Evolutionary conservation across 2,329 filamentous ascomycete genomes (phyloP).

Genomic region (Ophiocordyceps polyrhachis-furcata): DNA sequence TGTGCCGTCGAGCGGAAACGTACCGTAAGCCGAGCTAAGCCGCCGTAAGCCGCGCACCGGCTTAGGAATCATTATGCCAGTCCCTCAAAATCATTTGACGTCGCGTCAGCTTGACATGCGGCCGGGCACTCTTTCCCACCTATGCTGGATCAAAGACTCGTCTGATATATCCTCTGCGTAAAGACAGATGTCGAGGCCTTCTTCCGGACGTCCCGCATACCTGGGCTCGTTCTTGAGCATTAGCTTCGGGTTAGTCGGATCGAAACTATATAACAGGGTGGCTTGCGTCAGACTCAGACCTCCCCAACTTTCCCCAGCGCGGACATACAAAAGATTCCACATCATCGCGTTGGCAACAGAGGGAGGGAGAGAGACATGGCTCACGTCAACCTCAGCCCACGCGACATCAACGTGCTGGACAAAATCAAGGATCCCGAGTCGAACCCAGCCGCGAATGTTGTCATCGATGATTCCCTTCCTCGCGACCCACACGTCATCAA

Average conservation of each 20-base stretch:
- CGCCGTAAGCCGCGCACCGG: slow-evolving; percentile 3
- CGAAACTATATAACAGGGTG: too few relatives aligned
- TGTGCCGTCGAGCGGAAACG: slow-evolving; percentile 9
- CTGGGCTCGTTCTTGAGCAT: not conserved
- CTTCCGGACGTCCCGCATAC: not conserved
- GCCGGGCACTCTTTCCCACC: too few relatives aligned
- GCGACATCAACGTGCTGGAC: slow-evolving; percentile 42
- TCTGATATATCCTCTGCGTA: not conserved
- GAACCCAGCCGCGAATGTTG: slow-evolving; percentile 32
- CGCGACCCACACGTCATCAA: slow-evolving; percentile 40
- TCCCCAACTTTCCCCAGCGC: not conserved
- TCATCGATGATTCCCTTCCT: slow-evolving; percentile 33
- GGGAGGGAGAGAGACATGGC: slow-evolving; percentile 21
- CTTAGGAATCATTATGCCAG: too few relatives aligned
- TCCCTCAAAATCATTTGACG: too few relatives aligned
- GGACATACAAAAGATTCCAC: not conserved
- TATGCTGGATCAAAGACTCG: too few relatives aligned
- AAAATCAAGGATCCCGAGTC: slow-evolving; percentile 51
- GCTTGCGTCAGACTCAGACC: not conserved
- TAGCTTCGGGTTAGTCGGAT: not conserved
- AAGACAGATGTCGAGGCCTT: not conserved
- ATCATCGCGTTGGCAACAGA: too few relatives aligned
- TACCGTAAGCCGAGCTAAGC: slow-evolving; percentile 20
- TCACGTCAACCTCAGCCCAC: slow-evolving; percentile 28
- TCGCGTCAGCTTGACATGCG: too few relatives aligned